Evolutionary conservation across 1,284 basidiomycete species (phyloP).

Genomic region (Leccinum cinnamomeum): DNA sequence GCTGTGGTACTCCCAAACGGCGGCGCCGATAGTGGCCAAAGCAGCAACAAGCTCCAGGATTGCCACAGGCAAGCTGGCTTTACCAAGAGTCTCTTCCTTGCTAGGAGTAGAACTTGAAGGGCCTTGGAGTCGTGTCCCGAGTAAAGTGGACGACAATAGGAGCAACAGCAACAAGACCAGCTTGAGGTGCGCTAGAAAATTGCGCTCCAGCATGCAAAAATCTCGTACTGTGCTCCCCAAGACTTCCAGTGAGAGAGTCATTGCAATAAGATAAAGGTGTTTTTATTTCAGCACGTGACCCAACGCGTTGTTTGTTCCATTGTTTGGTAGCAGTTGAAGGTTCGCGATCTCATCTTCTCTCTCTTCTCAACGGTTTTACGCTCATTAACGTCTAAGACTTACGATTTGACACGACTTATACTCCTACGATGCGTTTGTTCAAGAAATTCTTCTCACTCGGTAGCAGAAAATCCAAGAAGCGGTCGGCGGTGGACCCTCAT

Average conservation of each 20-base stretch:
- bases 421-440: conserved; percentile 59
- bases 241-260: conserved; percentile 34
- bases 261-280: not conserved
- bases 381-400: conserved; percentile 29
- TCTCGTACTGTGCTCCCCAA: conserved; percentile 58
- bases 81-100: conserved; percentile 13
- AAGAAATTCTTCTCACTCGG: conserved; percentile 70
- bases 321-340: conserved; percentile 50
- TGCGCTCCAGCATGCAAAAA: conserved; percentile 74
- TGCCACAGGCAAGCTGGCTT: conserved; percentile 31
- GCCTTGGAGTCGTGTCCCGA: conserved; percentile 56
- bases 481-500: conserved; percentile 24
- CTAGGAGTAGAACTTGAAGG: conserved; percentile 16
- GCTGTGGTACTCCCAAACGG: conserved; percentile 62
- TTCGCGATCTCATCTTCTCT: conserved; percentile 19
- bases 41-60: conserved; percentile 50
- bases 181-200: conserved; percentile 64
- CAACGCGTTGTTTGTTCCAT: conserved; percentile 36
- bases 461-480: conserved; percentile 56
- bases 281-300: conserved; percentile 20
- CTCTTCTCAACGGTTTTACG: conserved; percentile 25
- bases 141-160: conserved; percentile 60
- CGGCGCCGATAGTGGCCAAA: conserved; percentile 53
- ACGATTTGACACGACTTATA: conserved; percentile 31
- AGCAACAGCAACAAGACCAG: conserved; percentile 63